A percentile compares a stretch with the other conserved stretches of the same genome.
These are phyloP conservation scores for Phytopythium chamaehyphon DNA, from an alignment of 352 stramenopile genomes.

Conservation along the genomic window DNA sequence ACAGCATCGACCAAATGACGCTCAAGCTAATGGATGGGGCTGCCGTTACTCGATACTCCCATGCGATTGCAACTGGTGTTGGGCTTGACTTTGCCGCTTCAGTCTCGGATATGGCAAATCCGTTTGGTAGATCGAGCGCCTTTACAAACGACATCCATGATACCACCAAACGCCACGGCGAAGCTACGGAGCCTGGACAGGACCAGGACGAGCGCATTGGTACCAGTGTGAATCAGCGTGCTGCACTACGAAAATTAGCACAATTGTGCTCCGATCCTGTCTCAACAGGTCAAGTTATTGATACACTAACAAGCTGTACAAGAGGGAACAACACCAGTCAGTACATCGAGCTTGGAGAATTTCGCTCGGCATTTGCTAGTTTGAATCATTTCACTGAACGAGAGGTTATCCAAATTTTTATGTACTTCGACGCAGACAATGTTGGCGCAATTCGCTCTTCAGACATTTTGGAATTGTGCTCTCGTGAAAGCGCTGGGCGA, in stretches of 20 bases:
- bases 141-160: slow-evolving; percentile 77
- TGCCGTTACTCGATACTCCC: slow-evolving; percentile 63
- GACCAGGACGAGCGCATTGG: slow-evolving; percentile 45
- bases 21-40: slow-evolving; percentile 39
- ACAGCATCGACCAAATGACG: slow-evolving; percentile 74
- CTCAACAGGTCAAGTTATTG: background rate
- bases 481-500: background rate
- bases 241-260: slow-evolving; percentile 46
- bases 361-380: slow-evolving; percentile 25
- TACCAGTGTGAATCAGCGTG: slow-evolving; percentile 54
- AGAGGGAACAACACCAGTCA: slow-evolving; percentile 5
- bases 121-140: slow-evolving; percentile 57
- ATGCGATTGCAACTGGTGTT: slow-evolving; percentile 51
- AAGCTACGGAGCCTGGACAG: slow-evolving; percentile 59
- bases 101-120: slow-evolving; percentile 46
- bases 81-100: slow-evolving; percentile 53
- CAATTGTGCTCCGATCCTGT: slow-evolving; percentile 13
- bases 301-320: background rate
- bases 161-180: slow-evolving; percentile 53
- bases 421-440: slow-evolving; percentile 68
- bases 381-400: slow-evolving; percentile 27
- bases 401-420: slow-evolving; percentile 75
- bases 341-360: slow-evolving; percentile 47
- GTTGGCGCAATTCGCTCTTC: slow-evolving; percentile 51
- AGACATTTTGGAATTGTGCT: slow-evolving; percentile 36